Evolutionary conservation across 805 yeast genomes (phyloP).

Genomic region (Wickerhamiella vanderwaltii): DNA sequence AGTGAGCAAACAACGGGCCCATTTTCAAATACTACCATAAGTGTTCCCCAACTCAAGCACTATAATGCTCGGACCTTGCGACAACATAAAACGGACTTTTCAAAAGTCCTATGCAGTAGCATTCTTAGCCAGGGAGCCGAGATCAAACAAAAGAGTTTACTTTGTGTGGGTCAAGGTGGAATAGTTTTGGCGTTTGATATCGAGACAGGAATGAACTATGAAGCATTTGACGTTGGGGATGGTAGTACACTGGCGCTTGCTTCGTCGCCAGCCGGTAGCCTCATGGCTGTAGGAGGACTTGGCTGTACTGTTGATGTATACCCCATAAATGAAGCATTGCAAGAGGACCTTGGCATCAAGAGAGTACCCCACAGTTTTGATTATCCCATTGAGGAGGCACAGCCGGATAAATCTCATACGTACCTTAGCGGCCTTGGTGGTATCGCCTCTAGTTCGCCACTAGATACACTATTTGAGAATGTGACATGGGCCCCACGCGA

Average conservation of each 20-base stretch:
- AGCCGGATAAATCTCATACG: not conserved
- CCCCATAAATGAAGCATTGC: slow-evolving; percentile 14
- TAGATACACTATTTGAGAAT: not conserved
- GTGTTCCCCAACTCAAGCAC: not conserved
- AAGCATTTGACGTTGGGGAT: slow-evolving; percentile 15
- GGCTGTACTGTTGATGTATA: slow-evolving; percentile 19
- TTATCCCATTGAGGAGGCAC: not conserved
- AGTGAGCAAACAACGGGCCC: not conserved
- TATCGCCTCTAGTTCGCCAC: not conserved
- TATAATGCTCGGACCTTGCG: not conserved
- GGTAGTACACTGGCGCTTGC: slow-evolving; percentile 15
- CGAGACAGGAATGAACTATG: slow-evolving; percentile 15
- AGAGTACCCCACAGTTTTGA: not conserved
- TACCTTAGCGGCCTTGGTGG: not conserved
- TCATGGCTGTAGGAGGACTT: slow-evolving; percentile 19
- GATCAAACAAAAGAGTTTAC: not conserved
- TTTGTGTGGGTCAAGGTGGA: slow-evolving; percentile 16
- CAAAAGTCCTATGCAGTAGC: not conserved
- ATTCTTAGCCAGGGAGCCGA: not conserved
- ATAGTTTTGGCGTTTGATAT: slow-evolving; percentile 17
- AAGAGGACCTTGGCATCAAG: not conserved
- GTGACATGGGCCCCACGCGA: not conserved
- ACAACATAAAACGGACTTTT: not conserved
- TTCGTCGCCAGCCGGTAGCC: slow-evolving; percentile 13
- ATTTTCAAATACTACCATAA: not conserved